A percentile compares a stretch with the other conserved stretches of the same genome.
phyloP scores from a whole-genome alignment of 768 basidiomycete species.

The Peribolospora kevripleyi region DNA sequence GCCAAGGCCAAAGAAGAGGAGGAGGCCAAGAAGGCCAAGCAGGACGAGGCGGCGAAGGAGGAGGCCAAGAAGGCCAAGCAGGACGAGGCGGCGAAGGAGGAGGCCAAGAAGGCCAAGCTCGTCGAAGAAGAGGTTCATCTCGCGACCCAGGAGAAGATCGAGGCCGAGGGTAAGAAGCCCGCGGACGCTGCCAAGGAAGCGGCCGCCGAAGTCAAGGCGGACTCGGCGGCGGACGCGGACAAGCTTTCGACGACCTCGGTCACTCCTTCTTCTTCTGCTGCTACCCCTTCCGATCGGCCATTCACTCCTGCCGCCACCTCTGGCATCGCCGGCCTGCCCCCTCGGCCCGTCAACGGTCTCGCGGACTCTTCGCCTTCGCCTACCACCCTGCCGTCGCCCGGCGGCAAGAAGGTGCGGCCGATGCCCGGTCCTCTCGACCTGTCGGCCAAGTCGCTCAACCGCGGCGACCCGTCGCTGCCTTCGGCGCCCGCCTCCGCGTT shows the following conservation, averaged over 20 bases:
- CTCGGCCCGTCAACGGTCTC: too few species aligned
- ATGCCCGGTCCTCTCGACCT: constrained; percentile 2
- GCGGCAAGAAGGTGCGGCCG: neutral
- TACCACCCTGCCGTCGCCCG: constrained; percentile 1
- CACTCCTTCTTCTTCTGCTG: constrained; percentile 15
- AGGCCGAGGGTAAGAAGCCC: neutral
- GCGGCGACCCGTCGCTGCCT: constrained; percentile 1
- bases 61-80: constrained; percentile 4
- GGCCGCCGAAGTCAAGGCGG: neutral
- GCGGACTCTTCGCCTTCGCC: neutral
- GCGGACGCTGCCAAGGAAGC: neutral
- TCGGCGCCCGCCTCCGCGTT: constrained; percentile 23
- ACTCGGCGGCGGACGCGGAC: neutral
- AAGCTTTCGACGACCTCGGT: constrained; percentile 20
- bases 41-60: neutral
- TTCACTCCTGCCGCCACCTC: constrained; percentile 10
- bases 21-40: neutral
- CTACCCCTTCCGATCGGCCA: constrained; percentile 1
- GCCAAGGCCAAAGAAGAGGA: constrained; percentile 2
- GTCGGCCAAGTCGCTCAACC: neutral
- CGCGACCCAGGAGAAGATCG: neutral
- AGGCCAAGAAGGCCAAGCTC: constrained; percentile 2
- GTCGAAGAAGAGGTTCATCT: neutral
- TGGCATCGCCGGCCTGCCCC: neutral
- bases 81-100: neutral